A percentile compares a stretch with the other conserved stretches of the same genome.
Evolutionary conservation across 164 flowering plant genomes (phyloP).

Genomic region (Aristolochia fimbriata): DNA sequence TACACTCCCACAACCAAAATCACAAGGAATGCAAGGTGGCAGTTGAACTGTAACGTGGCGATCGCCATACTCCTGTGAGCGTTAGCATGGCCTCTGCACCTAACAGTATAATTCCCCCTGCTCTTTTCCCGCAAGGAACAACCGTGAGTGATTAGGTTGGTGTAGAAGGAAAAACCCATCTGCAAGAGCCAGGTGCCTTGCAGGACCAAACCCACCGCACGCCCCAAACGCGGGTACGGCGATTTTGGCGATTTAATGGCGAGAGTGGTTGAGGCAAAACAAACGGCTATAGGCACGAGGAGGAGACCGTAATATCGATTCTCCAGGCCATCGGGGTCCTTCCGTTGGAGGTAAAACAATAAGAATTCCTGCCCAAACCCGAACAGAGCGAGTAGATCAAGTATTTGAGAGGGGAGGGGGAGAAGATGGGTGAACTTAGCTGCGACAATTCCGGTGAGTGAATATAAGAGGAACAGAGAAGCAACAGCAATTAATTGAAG

Average conservation of each 20-base stretch:
- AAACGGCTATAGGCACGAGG: constrained; percentile 63
- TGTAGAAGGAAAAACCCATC: constrained; percentile 80
- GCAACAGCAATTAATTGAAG: constrained; percentile 41
- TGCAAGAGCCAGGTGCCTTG: constrained; percentile 93
- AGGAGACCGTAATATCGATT: constrained; percentile 72
- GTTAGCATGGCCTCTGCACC: constrained; percentile 71
- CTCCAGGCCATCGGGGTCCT: constrained; percentile 70
- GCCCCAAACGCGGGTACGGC: constrained; percentile 34
- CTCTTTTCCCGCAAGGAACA: constrained; percentile 60
- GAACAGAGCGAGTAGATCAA: constrained; percentile 37
- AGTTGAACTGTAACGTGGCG: constrained; percentile 82
- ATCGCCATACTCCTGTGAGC: constrained; percentile 75
- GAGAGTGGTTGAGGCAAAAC: constrained; percentile 46
- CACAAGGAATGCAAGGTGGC: constrained; percentile 77
- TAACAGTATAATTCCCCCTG: constrained; percentile 69
- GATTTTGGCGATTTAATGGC: constrained; percentile 32
- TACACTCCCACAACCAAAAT: constrained; percentile 28
- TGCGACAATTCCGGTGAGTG: constrained; percentile 33
- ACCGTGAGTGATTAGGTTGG: constrained; percentile 44
- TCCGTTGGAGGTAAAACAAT: constrained; percentile 56
- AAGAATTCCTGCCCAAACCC: constrained; percentile 75
- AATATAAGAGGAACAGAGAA: constrained; percentile 51
- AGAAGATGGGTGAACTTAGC: constrained; percentile 15
- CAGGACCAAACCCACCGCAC: constrained; percentile 64
- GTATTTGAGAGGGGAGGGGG: constrained; percentile 28